Conservation (phyloP, 805 yeast genomes). For the Schizosaccharomyces osmophilus region DNA sequence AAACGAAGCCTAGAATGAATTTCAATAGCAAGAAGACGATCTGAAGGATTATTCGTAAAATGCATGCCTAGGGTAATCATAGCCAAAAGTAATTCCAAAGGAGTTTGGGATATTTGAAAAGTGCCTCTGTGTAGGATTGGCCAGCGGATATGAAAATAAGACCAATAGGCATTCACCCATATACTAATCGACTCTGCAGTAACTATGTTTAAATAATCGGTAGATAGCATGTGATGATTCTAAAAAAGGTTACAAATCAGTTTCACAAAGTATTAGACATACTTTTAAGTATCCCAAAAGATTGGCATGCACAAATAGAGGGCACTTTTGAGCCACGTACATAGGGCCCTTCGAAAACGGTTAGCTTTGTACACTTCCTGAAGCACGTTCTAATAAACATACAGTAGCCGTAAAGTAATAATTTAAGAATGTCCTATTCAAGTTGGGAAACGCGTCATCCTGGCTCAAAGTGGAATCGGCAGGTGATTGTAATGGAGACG, state of each 20-base stretch:
- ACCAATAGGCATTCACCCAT: background rate
- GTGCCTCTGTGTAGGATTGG: background rate
- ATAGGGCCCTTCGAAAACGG: background rate
- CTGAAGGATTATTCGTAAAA: background rate
- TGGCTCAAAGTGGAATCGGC: background rate
- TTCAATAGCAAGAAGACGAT: background rate
- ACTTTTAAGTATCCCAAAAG: background rate
- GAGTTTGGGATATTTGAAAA: background rate
- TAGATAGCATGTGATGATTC: no score
- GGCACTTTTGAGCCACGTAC: background rate
- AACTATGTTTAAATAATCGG: background rate
- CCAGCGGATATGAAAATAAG: background rate
- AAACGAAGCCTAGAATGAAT: background rate
- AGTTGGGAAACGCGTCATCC: background rate
- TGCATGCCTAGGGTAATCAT: background rate
- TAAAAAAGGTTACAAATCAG: no score
- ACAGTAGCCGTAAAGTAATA: background rate
- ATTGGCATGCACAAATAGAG: background rate
- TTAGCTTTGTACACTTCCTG: background rate
- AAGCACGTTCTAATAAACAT: background rate
- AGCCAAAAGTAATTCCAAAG: background rate
- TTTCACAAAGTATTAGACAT: background rate
- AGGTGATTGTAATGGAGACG: background rate
- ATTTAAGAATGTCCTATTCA: background rate
- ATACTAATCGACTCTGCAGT: background rate